Evolutionary conservation across 257 asterid species (phyloP).

Genomic region (Striga asiatica): DNA sequence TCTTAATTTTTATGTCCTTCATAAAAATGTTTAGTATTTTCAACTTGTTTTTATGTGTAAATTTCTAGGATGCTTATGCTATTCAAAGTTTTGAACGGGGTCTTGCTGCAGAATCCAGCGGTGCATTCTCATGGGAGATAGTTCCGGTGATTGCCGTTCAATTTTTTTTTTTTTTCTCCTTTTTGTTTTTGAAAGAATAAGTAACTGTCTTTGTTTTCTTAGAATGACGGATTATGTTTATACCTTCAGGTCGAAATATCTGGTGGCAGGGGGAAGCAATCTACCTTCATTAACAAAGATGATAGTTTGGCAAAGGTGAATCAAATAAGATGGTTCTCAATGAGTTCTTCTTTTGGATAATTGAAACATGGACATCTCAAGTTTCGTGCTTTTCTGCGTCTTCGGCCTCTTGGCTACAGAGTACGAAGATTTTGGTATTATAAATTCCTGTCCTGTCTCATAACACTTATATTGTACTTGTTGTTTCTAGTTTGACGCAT

Average conservation of each 20-base stretch:
- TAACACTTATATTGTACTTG: not conserved
- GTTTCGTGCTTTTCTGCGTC: not conserved
- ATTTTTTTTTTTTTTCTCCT: not conserved
- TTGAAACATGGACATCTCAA: not conserved
- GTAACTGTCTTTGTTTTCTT: not conserved
- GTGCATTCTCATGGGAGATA: slow-evolving; percentile 91
- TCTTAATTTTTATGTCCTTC: not conserved
- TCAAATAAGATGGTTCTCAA: not conserved
- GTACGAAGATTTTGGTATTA: not conserved
- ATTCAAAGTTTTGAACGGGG: slow-evolving; percentile 90
- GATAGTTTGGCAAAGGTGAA: slow-evolving; percentile 71
- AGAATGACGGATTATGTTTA: slow-evolving; percentile 7
- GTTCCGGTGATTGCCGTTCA: slow-evolving; percentile 47
- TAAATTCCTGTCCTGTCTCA: not conserved
- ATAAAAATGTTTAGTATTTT: not conserved
- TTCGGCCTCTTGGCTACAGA: not conserved
- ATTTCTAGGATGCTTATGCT: slow-evolving; percentile 70
- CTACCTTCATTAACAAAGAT: slow-evolving; percentile 56
- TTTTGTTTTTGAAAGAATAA: too few species aligned
- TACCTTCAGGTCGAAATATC: slow-evolving; percentile 62
- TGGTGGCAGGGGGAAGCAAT: slow-evolving; percentile 58
- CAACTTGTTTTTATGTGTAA: slow-evolving; percentile 2
- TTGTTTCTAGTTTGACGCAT: slow-evolving; percentile 66
- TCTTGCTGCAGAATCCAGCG: slow-evolving; percentile 58
- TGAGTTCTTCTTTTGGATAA: not conserved